Conservation (phyloP, 495 filamentous ascomycete species). For the Aspergillus wentii region DNA sequence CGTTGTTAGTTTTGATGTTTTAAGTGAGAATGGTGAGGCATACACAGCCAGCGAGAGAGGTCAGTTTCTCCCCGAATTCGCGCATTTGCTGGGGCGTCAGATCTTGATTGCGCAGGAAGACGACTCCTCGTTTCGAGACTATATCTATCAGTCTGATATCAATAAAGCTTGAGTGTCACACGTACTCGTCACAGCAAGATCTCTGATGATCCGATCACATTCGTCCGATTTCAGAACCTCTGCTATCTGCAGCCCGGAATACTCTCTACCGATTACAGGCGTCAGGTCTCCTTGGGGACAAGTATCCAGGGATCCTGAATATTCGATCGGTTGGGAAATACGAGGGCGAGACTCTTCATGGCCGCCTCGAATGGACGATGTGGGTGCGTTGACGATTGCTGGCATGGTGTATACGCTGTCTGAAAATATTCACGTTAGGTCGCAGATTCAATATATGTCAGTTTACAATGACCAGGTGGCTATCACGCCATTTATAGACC, state of each 20-base stretch:
- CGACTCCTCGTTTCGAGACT: conserved; percentile 71
- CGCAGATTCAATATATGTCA: no score
- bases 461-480: no score
- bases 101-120: conserved; percentile 67
- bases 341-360: conserved; percentile 14
- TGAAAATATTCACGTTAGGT: no score
- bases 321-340: conserved; percentile 31
- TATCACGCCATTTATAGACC: no score
- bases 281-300: conserved; percentile 52
- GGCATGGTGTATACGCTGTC: conserved; percentile 9
- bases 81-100: conserved; percentile 48
- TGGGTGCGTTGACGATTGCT: conserved; percentile 3
- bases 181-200: conserved; percentile 56
- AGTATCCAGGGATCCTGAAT: conserved; percentile 45
- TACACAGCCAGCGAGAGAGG: conserved; percentile 33
- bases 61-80: conserved; percentile 18
- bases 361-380: conserved; percentile 14
- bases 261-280: conserved; percentile 60
- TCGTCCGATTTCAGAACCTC: conserved; percentile 47
- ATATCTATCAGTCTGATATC: background rate
- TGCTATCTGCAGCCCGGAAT: conserved; percentile 44
- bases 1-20: conserved; percentile 38
- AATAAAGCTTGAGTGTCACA: conserved; percentile 3
- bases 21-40: conserved; percentile 48
- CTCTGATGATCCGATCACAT: conserved; percentile 47